Evolutionary conservation across 352 stramenopile genomes (phyloP), one percentile per base, ranked within the genome.

Genomic region (Thalassiosira mediterranea): DNA sequence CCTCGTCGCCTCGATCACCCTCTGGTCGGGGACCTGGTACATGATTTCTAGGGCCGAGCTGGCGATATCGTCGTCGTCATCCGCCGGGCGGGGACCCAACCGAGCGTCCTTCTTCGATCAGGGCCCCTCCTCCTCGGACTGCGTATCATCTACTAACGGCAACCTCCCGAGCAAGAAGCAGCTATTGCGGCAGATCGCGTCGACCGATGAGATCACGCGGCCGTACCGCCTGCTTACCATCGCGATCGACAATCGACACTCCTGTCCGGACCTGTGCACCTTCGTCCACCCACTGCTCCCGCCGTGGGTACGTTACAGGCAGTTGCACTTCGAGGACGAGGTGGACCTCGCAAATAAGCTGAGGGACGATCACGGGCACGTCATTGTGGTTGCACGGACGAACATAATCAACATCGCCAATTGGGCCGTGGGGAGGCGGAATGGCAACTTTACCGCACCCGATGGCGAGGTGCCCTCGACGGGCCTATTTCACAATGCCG

Each of bases 361-460:
- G 42, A 51, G 46, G n/a, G 52, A 61, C 29, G 28, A 40, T 3
- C 13, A 61, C 29, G 28, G 25, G 15, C 56, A 65, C 37, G 17
- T 65, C 1, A 37, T 65, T 19, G 25, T 65, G 17, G 56, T 65
- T 2, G 56, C 38, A 2, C 15, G 56, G 48, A 52, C 56, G 8
- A 65, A 65, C 21, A 65, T 65, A 37, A 23, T 65, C 2, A 51
- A 65, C 17, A 37, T 65, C 21, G 34, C 25, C n/a, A 34, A 56
- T 26, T 67, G 32, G 32, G 58, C 58, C 17, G 40, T 56, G n/a
- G 25, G 31, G 54, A 52, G 40, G 37, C 17, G 28, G 31, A 42
- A 42, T 13, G 34, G 13, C 34, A 42, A 7, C 13, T 7, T 13
- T 42, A 42, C 7, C 13, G 34, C 13, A 13, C 7, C 34, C 34